Conservation (phyloP, 768 basidiomycete species). For the Hericium alpestre region DNA sequence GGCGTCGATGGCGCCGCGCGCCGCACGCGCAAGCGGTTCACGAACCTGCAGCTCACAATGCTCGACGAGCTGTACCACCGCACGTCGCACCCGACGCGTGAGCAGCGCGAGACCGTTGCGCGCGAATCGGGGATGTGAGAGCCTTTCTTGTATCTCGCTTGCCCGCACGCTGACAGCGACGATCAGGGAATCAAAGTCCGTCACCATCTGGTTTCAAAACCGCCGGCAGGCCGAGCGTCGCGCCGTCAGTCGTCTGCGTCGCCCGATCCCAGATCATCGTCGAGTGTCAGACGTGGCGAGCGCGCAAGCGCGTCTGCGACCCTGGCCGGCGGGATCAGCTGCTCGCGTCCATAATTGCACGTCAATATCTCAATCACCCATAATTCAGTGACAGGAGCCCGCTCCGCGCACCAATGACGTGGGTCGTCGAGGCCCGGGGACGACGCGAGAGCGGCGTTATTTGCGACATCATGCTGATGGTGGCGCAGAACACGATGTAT, state of each 20-base stretch:
- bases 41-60: constrained; percentile 9
- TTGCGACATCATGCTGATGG: too few relatives aligned
- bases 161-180: neutral
- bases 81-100: constrained; percentile 12
- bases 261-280: too few relatives aligned
- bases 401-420: too few relatives aligned
- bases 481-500: too few relatives aligned
- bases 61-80: constrained; percentile 13
- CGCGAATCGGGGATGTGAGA: constrained; percentile 10
- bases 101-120: constrained; percentile 12
- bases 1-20: neutral
- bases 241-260: neutral
- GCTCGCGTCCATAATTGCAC: too few relatives aligned
- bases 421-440: too few relatives aligned
- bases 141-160: neutral
- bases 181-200: constrained; percentile 19
- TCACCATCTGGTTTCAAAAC: constrained; percentile 27
- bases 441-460: too few relatives aligned
- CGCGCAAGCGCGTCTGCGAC: too few relatives aligned
- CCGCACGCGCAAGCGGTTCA: constrained; percentile 15
- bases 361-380: too few relatives aligned
- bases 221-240: constrained; percentile 20
- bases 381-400: too few relatives aligned
- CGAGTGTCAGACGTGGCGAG: too few relatives aligned
- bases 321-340: too few relatives aligned